Percentiles rank a stretch among this genome's conserved stretches.
These are phyloP conservation scores for Citrus maxima DNA, from an alignment of 345 rosid genomes.

Conservation along the genomic window DNA sequence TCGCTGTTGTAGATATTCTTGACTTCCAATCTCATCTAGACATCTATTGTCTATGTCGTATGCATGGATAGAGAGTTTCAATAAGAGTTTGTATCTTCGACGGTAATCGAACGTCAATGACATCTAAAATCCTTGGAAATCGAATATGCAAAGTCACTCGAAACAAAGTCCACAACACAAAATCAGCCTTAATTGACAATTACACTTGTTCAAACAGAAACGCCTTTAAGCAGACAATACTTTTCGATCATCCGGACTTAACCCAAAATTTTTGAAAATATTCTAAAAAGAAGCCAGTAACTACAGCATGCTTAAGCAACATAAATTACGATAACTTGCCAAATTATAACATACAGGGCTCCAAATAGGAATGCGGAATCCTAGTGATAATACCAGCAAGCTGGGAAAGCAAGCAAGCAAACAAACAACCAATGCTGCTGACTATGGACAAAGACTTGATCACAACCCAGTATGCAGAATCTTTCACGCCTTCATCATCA, in stretches of 20 bases:
- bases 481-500: conserved; percentile 22
- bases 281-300: conserved; percentile 23
- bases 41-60: too few relatives aligned
- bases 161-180: conserved; percentile 5
- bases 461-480: conserved; percentile 29
- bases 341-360: conserved; percentile 25
- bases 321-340: conserved; percentile 28
- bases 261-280: conserved; percentile 36
- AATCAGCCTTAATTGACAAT: conserved; percentile 26
- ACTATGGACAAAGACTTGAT: conserved; percentile 31
- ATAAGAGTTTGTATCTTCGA: too few relatives aligned
- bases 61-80: too few relatives aligned
- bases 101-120: too few relatives aligned
- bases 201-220: conserved; percentile 23
- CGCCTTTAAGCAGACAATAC: conserved; percentile 7
- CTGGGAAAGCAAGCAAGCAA: conserved; percentile 33
- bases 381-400: conserved; percentile 32
- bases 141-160: neutral
- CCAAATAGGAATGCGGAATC: conserved; percentile 34
- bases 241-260: conserved; percentile 17
- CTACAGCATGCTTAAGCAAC: conserved; percentile 26
- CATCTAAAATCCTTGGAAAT: neutral
- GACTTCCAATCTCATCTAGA: neutral
- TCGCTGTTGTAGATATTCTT: neutral
- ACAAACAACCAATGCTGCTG: conserved; percentile 35